These are phyloP conservation scores for Leucoagaricus sp. DNA, from an alignment of 1,284 basidiomycete genomes.

Conservation along the genomic window DNA sequence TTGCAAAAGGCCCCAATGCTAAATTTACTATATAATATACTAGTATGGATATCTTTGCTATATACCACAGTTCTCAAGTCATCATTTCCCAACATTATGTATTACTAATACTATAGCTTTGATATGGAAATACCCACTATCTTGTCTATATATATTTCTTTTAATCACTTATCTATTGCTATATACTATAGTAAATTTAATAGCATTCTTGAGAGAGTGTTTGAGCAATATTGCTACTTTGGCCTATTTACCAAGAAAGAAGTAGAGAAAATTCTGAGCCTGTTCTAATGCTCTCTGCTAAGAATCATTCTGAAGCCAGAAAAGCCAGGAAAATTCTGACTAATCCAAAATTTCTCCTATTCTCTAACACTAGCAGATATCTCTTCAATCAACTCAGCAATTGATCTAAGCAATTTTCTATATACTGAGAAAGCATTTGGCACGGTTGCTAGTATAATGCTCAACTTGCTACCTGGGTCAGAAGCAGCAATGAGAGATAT, in stretches of 20 bases:
- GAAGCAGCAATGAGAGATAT: slow-evolving; percentile 35
- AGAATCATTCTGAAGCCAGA: slow-evolving; percentile 35
- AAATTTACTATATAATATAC: slow-evolving; percentile 29
- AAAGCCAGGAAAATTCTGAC: slow-evolving; percentile 27
- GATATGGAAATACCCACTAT: slow-evolving; percentile 23
- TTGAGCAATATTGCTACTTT: slow-evolving; percentile 24
- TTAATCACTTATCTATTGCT: slow-evolving; percentile 22
- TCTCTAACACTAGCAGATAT: background rate
- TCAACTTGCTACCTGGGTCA: slow-evolving; percentile 28
- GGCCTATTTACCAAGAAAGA: slow-evolving; percentile 26
- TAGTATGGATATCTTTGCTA: slow-evolving; percentile 4
- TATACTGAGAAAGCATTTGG: background rate
- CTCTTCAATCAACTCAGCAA: slow-evolving; percentile 23
- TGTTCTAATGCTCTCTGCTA: slow-evolving; percentile 20
- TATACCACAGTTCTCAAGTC: background rate
- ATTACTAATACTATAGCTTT: slow-evolving; percentile 22
- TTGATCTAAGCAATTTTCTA: background rate
- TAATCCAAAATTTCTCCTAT: slow-evolving; percentile 43
- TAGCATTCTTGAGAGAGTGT: slow-evolving; percentile 22
- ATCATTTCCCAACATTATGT: slow-evolving; percentile 23
- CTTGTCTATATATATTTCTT: slow-evolving; percentile 21
- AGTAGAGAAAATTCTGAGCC: slow-evolving; percentile 30
- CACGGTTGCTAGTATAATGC: slow-evolving; percentile 22
- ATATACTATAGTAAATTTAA: slow-evolving; percentile 8
- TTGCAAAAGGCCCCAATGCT: slow-evolving; percentile 21